Percentiles rank a stretch among this genome's conserved stretches.
These are phyloP conservation scores for Talaromyces trachyspermus DNA, from an alignment of 495 filamentous ascomycete genomes.

Conservation along the genomic window DNA sequence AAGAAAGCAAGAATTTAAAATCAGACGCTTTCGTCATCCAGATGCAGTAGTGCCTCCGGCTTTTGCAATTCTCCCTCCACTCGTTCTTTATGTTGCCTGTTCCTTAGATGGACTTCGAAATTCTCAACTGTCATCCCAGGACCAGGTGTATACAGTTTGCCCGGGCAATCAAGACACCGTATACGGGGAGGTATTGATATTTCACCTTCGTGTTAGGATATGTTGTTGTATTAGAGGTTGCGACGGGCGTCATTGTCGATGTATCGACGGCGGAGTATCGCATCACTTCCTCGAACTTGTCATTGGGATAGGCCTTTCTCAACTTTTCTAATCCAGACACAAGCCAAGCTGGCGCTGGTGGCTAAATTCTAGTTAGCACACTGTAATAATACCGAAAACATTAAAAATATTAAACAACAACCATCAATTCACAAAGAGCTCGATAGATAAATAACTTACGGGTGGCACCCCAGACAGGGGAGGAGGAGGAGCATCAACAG, in stretches of 20 bases:
- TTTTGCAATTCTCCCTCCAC: conserved; percentile 50
- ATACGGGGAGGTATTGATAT: conserved; percentile 79
- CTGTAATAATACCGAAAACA: too few relatives aligned
- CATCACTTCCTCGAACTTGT: conserved; percentile 82
- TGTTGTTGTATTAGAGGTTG: conserved; percentile 40
- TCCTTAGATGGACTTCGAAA: conserved; percentile 84
- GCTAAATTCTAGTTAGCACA: conserved; percentile 36
- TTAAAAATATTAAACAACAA: conserved; percentile 1
- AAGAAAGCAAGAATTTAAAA: too few relatives aligned
- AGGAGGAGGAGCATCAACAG: conserved; percentile 55
- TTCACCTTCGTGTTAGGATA: conserved; percentile 47
- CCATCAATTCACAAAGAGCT: neutral
- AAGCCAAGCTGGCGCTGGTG: conserved; percentile 79
- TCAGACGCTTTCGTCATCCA: neutral
- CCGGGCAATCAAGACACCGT: conserved; percentile 82
- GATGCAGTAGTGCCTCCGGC: conserved; percentile 2
- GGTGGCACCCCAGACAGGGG: conserved; percentile 46
- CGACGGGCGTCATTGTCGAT: conserved; percentile 49
- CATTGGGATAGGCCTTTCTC: conserved; percentile 57
- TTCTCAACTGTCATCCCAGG: conserved; percentile 78
- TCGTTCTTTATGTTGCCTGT: conserved; percentile 65
- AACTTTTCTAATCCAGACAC: conserved; percentile 54
- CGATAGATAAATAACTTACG: conserved; percentile 38
- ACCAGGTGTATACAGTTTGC: conserved; percentile 84
- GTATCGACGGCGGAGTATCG: conserved; percentile 70